Base-by-base conservation (phyloP, 192 early-diverging fungal genomes). In the Gigaspora rosea region DNA sequence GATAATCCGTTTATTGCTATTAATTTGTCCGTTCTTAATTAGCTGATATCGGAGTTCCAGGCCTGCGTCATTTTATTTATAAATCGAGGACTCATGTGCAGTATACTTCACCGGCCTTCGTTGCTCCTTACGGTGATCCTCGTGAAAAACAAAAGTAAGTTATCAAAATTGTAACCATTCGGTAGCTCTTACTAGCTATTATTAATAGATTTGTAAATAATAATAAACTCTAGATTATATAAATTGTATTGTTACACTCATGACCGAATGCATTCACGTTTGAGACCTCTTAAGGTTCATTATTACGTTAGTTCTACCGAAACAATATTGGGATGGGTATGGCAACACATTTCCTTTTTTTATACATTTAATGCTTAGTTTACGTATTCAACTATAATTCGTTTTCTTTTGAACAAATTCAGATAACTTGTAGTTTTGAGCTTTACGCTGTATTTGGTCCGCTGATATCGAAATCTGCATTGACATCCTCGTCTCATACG, bases 1-100 rank as follows among this genome's bases (percentile, higher is more conserved):
- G 1, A 58, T 46, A 41, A 13, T 56, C 3, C 20, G 35, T 2
- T 33, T 3, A 4, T 36, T 41, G 15, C 2, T 71, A 3, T 15
- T 49, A 0, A 50, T 74, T 52, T 56, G 13, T 36, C 46, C 59
- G 11, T n/a, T 49, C 4, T 57, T 36, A 48, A 52, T 65, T 71
- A 90, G 88, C 84, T 11, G 89, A 91, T 58, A 80, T 88, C 8
- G 90, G 88, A 0, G 85, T 92, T 18, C 90, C 91, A 33, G 79
- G 81, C 10, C 76, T 95, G 10, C 87, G 91, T 10, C 94, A 95
- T 78, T 94, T 94, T 78, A 76, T 91, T 32, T 94, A 89, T 79
- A 90, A 91, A 70, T 88, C 90, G 5, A 89, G 85, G 57, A 70
- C 75, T 11, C 81, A 87, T 52, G 82, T 89, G 20, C 92, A 94